Evolutionary conservation across 2,329 filamentous ascomycete species (phyloP).

Genomic region (Penicillium sp.): DNA sequence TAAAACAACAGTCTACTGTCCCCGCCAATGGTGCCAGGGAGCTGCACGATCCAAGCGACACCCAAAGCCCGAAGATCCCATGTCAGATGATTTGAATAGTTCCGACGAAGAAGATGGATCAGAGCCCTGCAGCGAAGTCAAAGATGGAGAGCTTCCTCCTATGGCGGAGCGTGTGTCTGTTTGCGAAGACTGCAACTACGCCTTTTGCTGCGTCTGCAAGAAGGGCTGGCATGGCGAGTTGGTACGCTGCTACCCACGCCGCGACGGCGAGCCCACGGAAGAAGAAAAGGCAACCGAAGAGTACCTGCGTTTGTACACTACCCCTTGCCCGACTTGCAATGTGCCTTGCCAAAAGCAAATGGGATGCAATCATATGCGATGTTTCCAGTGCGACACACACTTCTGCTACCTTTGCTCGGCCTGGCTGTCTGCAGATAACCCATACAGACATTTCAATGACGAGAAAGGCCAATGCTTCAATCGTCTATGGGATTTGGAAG

Average conservation of each 20-base stretch:
- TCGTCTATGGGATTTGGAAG: constrained; percentile 85
- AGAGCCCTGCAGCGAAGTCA: constrained; percentile 30
- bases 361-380: constrained; percentile 97
- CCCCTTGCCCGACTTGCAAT: constrained; percentile 82
- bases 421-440: constrained; percentile 79
- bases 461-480: constrained; percentile 70
- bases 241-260: constrained; percentile 64
- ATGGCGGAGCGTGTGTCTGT: constrained; percentile 69
- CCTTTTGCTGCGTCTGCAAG: constrained; percentile 75
- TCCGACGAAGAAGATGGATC: constrained; percentile 53
- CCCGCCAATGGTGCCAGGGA: constrained; percentile 86
- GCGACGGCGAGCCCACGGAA: constrained; percentile 66
- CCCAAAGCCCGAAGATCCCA: constrained; percentile 66
- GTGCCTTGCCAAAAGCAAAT: constrained; percentile 84
- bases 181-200: constrained; percentile 84
- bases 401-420: constrained; percentile 92
- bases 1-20: constrained; percentile 89
- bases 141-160: constrained; percentile 44
- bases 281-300: constrained; percentile 85
- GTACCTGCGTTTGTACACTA: constrained; percentile 77
- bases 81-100: constrained; percentile 48
- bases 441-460: constrained; percentile 85
- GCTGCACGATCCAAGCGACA: constrained; percentile 74
- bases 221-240: constrained; percentile 94
- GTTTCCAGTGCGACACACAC: constrained; percentile 82